Conservation (phyloP, 305 asterid species). For the Fraxinus sp. region DNA sequence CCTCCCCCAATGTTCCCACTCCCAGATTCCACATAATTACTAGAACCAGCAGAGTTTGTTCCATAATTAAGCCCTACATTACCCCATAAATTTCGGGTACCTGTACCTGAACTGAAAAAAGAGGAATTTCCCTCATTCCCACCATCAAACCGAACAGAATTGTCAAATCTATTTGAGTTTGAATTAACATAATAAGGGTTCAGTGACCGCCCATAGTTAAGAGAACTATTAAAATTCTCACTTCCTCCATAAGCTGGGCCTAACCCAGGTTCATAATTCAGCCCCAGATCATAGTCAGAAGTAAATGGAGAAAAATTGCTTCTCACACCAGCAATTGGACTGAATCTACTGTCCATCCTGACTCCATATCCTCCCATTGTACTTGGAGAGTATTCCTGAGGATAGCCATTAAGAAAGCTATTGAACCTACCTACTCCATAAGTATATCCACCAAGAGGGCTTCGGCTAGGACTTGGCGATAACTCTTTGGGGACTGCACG, state of each 20-base stretch:
- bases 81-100: conserved; percentile 27
- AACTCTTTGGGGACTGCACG: conserved; percentile 33
- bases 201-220: conserved; percentile 15
- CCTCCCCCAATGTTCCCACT: conserved; percentile 18
- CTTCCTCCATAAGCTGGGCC: conserved; percentile 19
- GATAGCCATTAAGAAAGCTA: conserved; percentile 24
- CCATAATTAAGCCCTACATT: conserved; percentile 17
- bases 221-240: conserved; percentile 21
- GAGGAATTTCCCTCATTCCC: conserved; percentile 4
- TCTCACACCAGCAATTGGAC: conserved; percentile 23
- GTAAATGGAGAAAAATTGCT: conserved; percentile 17
- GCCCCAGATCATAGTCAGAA: conserved; percentile 10
- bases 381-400: conserved; percentile 22
- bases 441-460: conserved; percentile 22
- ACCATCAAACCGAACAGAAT: conserved; percentile 7
- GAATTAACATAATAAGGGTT: conserved; percentile 19
- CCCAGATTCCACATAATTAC: conserved; percentile 22
- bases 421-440: conserved; percentile 22
- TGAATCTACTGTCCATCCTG: conserved; percentile 28
- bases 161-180: conserved; percentile 3
- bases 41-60: conserved; percentile 21
- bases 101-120: conserved; percentile 9
- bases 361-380: conserved; percentile 24
- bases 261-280: conserved; percentile 20
- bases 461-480: conserved; percentile 29